Evolutionary conservation across 768 basidiomycete species (phyloP), one percentile per base, ranked within the genome.

Genomic region (Termitomyces bulborhizus): DNA sequence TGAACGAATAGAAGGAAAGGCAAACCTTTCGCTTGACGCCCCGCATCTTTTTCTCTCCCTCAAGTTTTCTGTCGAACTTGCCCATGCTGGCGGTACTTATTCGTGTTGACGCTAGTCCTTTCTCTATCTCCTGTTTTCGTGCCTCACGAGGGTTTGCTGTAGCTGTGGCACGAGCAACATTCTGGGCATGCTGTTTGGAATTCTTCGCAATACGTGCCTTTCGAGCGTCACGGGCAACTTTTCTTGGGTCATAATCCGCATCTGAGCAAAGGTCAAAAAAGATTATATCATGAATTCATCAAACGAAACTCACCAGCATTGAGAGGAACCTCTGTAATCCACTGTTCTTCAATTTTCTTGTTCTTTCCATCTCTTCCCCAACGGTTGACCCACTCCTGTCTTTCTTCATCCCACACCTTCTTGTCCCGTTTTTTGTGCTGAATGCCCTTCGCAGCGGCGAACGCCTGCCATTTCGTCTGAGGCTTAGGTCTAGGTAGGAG

Each of bases 1-100:
- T 48, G 11, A 29, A 41, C 29, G 13, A 34, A 37, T 40, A 36
- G 29, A n/a, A 0, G 39, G 65, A 29, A n/a, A 0, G 39, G 65
- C 75, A 42, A 60, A 92, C 93, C 86, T 98, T 98, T 63, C 97
- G 84, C 75, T 98, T 98, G 46, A 94, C 73, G 6, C 94, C 93
- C 36, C 83, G 82, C 43, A 85, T 67, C 70, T 92, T 94, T 68
- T 90, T 89, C 71, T 99, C 97, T 12, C 95, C 95, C 50, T 95
- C 88, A 21, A 98, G 79, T 65, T 78, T 84, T 60, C 83, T 86
- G 69, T 98, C 96, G 63, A 97, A 99, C 62, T 82, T 86, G 60
- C 97, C 97, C 86, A 99, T 86, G 63, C 92, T 95, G 0, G 94
- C 97, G 0, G 97, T 99, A 57, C 93, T 93, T 29, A 76, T 73